These are phyloP conservation scores for Lipomyces yamadae DNA, from an alignment of 805 yeast genomes.

Conservation along the genomic window DNA sequence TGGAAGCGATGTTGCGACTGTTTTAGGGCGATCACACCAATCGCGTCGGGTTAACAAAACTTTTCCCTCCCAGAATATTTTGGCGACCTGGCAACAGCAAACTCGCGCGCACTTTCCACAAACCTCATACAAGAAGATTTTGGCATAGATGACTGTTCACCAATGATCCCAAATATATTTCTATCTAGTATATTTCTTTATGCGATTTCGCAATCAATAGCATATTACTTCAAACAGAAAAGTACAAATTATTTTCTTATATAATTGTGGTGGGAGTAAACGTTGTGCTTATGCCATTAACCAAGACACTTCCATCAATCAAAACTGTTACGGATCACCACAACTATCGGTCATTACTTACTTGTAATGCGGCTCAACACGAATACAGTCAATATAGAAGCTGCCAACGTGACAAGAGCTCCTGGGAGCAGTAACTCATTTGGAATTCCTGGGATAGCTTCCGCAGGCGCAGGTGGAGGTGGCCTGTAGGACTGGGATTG, in stretches of 20 bases:
- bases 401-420: conserved; percentile 62
- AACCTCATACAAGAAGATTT: not conserved
- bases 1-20: not conserved
- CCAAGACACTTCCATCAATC: conserved; percentile 2
- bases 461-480: conserved; percentile 31
- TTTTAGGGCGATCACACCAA: not conserved
- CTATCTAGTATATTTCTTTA: not conserved
- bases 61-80: not conserved
- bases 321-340: conserved; percentile 6
- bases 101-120: no score
- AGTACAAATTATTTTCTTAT: not conserved
- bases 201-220: not conserved
- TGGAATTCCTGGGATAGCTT: conserved; percentile 59
- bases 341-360: not conserved
- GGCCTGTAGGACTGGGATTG: conserved; percentile 19
- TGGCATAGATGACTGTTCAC: no score
- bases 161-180: no score
- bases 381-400: conserved; percentile 61
- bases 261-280: not conserved
- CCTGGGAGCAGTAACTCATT: conserved; percentile 69
- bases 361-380: conserved; percentile 50
- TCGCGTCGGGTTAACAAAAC: not conserved
- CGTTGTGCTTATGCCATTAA: not conserved
- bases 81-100: no score
- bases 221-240: not conserved